phyloP scores from a whole-genome alignment of 179 eudicot species.

The Beta corolliflora region DNA sequence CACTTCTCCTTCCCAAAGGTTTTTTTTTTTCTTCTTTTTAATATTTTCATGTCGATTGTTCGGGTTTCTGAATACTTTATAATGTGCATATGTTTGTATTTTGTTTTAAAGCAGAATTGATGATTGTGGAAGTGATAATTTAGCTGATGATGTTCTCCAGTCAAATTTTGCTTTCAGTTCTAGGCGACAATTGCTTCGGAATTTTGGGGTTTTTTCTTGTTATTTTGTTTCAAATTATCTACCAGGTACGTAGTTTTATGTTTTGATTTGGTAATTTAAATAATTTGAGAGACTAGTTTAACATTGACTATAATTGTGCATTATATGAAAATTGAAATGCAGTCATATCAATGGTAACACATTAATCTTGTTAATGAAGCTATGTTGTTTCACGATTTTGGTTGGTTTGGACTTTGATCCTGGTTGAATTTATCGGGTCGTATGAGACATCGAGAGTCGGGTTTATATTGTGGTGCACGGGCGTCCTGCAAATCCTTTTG shows the following conservation, averaged over 20 bases:
- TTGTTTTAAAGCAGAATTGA: constrained; percentile 8
- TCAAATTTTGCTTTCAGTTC: constrained; percentile 40
- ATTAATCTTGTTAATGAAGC: no score
- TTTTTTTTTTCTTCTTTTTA: neutral
- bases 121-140: constrained; percentile 22
- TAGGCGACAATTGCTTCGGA: constrained; percentile 57
- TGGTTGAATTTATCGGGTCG: no score
- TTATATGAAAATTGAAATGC: neutral
- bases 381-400: no score
- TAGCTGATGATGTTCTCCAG: constrained; percentile 31
- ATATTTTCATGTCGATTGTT: no score
- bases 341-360: neutral
- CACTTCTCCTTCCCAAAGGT: constrained; percentile 22
- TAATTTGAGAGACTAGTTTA: neutral
- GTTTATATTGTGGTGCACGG: no score
- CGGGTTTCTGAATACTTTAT: neutral
- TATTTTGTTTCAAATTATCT: constrained; percentile 63
- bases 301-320: neutral
- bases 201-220: constrained; percentile 43
- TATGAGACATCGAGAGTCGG: no score
- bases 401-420: no score
- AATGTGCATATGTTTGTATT: neutral
- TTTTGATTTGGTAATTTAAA: neutral
- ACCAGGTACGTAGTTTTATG: constrained; percentile 55
- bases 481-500: no score